Evolutionary conservation across 306 rosid species (phyloP), one percentile per base, ranked within the genome.

Genomic region (Macrotyloma uniflorum): DNA sequence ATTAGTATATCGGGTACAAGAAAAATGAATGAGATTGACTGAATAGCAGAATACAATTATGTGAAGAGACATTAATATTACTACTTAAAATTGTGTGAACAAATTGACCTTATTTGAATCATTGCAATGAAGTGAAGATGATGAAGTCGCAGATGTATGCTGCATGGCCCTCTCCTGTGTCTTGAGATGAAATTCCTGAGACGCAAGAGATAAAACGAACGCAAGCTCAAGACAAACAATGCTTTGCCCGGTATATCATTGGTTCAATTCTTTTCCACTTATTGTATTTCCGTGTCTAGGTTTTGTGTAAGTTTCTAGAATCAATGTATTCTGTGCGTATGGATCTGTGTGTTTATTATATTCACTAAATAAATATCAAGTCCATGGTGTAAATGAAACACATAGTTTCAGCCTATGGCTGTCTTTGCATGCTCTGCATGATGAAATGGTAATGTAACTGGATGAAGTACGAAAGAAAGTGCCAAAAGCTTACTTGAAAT

Each of bases 121-220:
- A 67, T 67, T 86, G 83, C 86, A 86, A 45, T 40, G 80, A 75
- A 87, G 84, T 9, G 88, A 88, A 30, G 90, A 86, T 66, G 91
- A 86, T 64, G 93, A 84, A 84, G 89, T 78, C 64, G 88, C 75
- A 38, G 87, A 84, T 26, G 86, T 40, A 72, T 90, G 89, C 61
- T 91, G 98, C 90, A 79, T 86, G 70, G 98, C 99, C 87, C 99
- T 96, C 84, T 90, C 93, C 65, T 53, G 83, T 20, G 97, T 93
- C 89, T 89, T 96, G 62, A 93, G 89, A 82, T 85, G 96, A 90
- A 93, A 95, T 82, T 86, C 99, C 98, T 93, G 72, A 75, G 74
- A 84, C 70, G 77, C 43, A 79, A 85, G 59, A 72, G 58, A 72
- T 5, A 40, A 78, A 38, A 53, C 11, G 64, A 67, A 74, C 57